Conservation (phyloP, 192 early-diverging fungal species). For the Paraglomus occultum region DNA sequence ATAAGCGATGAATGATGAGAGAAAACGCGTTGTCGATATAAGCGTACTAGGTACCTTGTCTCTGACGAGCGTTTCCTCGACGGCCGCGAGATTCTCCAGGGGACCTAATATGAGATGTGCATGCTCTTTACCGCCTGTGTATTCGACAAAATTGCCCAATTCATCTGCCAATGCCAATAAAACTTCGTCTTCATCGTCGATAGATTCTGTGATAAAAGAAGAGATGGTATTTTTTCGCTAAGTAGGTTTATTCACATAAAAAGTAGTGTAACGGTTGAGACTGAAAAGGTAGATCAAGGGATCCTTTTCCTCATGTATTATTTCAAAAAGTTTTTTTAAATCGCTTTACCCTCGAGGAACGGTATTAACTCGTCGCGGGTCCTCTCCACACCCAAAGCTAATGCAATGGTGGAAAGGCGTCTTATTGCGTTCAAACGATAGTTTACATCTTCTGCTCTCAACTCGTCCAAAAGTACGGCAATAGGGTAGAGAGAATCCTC, state of each 20-base stretch:
- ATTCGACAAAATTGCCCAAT: conserved; percentile 88
- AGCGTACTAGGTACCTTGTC: conserved; percentile 72
- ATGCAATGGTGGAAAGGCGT: conserved; percentile 80
- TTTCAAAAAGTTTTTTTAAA: neutral
- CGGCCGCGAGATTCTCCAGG: conserved; percentile 96
- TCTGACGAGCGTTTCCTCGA: conserved; percentile 97
- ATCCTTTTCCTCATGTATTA: neutral
- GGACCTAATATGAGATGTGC: conserved; percentile 85
- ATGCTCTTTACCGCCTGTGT: conserved; percentile 86
- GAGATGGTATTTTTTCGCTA: neutral
- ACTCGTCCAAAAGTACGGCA: conserved; percentile 87
- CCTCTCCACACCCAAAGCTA: conserved; percentile 92
- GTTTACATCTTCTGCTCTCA: conserved; percentile 89
- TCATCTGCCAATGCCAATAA: conserved; percentile 91
- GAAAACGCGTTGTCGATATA: conserved; percentile 3
- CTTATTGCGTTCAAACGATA: conserved; percentile 82
- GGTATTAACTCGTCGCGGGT: conserved; percentile 96
- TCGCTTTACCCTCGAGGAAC: conserved; percentile 85
- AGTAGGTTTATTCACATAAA: neutral
- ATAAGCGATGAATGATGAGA: neutral
- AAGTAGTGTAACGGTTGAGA: conserved; percentile 1
- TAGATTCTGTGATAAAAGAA: conserved; percentile 70
- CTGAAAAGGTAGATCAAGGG: conserved; percentile 1
- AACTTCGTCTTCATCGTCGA: conserved; percentile 99
- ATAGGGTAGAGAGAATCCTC: conserved; percentile 79